Evolutionary conservation across 148 eudicot species (phyloP).

Genomic region (Fagopyrum esculentum): DNA sequence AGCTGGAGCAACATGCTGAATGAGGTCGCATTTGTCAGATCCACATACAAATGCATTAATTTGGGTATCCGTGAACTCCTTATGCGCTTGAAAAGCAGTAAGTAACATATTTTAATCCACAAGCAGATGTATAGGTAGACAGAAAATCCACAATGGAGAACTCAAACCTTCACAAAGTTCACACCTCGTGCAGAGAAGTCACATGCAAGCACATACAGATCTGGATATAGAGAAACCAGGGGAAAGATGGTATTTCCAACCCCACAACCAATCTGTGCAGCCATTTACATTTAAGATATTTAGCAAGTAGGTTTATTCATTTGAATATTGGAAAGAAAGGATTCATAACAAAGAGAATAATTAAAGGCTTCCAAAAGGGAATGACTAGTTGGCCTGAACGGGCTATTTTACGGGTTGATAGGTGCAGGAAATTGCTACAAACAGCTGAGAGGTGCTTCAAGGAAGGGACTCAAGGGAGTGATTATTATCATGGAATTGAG

Average conservation of each 20-base stretch:
- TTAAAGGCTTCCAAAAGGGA: not conserved
- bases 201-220: conserved; percentile 78
- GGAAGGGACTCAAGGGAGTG: conserved; percentile 25
- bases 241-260: conserved; percentile 95
- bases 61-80: conserved; percentile 54
- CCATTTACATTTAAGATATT: not conserved
- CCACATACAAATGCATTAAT: conserved; percentile 89
- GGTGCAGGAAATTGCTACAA: conserved; percentile 71
- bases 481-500: conserved; percentile 68
- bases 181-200: conserved; percentile 92
- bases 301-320: not conserved
- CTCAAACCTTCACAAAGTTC: conserved; percentile 76
- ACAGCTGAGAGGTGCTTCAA: conserved; percentile 60
- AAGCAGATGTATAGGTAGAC: not conserved
- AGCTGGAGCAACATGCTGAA: conserved; percentile 55
- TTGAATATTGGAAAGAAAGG: not conserved
- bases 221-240: conserved; percentile 65
- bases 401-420: conserved; percentile 42
- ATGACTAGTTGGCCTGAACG: not conserved
- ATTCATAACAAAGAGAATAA: not conserved
- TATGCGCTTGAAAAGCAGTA: conserved; percentile 51
- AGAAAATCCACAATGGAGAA: not conserved
- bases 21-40: conserved; percentile 77
- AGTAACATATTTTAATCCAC: not conserved
- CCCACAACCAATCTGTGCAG: conserved; percentile 86